Conservation (phyloP, 192 early-diverging fungal species). For the Coemansia sp. region DNA sequence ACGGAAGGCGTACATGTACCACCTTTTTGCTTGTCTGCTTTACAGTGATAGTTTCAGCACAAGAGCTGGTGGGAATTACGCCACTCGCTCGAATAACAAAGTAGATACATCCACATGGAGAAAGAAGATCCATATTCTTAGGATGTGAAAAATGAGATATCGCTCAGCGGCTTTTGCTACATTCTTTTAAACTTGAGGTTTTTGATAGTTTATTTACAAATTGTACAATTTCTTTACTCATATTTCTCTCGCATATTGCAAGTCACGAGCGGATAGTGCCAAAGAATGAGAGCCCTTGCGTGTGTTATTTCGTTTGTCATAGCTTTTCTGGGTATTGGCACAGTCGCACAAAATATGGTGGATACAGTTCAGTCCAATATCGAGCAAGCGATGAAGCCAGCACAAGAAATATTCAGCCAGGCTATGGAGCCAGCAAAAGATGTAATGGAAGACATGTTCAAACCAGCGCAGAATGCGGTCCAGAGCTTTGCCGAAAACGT, state of each 20-base stretch:
- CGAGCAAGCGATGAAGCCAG: conserved; percentile 15
- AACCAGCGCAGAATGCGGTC: conserved; percentile 22
- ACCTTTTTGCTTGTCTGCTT: background rate
- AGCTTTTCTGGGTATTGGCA: background rate
- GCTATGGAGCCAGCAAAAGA: background rate
- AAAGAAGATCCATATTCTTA: background rate
- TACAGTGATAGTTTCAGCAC: background rate
- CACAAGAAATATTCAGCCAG: conserved; percentile 8
- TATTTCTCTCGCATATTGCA: background rate
- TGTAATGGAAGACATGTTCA: background rate
- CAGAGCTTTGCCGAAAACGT: conserved; percentile 7
- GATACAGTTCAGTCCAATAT: conserved; percentile 12
- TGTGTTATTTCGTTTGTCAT: background rate
- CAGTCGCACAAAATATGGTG: background rate
- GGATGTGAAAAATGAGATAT: background rate
- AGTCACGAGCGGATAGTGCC: background rate
- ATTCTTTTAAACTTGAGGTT: background rate
- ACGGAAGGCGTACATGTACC: background rate
- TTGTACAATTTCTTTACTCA: background rate
- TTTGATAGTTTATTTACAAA: background rate
- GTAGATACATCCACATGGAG: background rate
- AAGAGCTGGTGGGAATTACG: background rate
- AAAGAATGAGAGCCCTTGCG: background rate
- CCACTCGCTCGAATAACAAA: background rate
- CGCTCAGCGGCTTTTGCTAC: background rate